These are phyloP conservation scores for Colletotrichum tropicale DNA, from an alignment of 2,329 filamentous ascomycete species.

Conservation along the genomic window DNA sequence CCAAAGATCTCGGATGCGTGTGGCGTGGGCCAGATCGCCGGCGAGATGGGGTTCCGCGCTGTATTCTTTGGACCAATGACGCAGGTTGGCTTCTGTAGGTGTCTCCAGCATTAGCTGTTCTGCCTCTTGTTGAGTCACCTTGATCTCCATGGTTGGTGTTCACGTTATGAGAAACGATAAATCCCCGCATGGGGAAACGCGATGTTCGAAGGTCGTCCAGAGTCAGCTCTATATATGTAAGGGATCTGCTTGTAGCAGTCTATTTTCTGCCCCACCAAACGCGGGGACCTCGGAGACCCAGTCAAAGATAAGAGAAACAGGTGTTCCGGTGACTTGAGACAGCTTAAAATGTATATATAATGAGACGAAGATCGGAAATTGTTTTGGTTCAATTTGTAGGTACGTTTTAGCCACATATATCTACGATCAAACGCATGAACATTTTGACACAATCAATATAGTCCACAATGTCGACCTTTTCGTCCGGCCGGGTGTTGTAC, in stretches of 20 bases:
- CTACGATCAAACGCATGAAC: neutral
- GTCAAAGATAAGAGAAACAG: neutral
- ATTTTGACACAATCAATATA: neutral
- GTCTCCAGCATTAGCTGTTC: conserved; percentile 24
- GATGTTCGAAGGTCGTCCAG: neutral
- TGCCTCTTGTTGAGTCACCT: conserved; percentile 23
- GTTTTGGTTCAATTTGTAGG: neutral
- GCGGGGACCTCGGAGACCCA: neutral
- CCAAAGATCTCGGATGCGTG: conserved; percentile 26
- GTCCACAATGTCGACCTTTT: neutral
- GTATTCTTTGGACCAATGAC: conserved; percentile 25
- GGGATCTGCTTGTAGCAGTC: neutral
- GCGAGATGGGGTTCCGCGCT: conserved; percentile 25
- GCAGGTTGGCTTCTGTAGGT: conserved; percentile 20
- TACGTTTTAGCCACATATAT: neutral
- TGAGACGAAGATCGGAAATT: neutral
- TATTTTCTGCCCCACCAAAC: neutral
- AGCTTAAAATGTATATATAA: neutral
- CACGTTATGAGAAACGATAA: neutral
- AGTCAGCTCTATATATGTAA: neutral
- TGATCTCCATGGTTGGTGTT: neutral
- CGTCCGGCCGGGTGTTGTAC: conserved; percentile 26
- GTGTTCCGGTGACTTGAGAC: neutral
- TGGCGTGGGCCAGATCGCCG: conserved; percentile 23
- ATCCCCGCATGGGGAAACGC: neutral